These are phyloP conservation scores for Aspergillus intermedius DNA, from an alignment of 2,329 filamentous ascomycete genomes.

Conservation along the genomic window DNA sequence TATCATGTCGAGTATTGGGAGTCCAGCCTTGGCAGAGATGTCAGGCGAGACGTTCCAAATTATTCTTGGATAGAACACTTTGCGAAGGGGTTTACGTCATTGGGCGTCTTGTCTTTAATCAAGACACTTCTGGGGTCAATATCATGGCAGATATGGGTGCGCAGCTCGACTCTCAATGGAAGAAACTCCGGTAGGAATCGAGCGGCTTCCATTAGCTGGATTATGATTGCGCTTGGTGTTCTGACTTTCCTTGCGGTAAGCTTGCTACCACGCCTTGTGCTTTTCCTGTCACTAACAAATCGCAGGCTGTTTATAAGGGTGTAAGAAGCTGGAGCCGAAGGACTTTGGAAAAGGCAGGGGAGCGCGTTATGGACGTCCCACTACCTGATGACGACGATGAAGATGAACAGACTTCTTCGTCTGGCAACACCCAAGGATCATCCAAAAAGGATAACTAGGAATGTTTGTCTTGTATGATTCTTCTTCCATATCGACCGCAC, in stretches of 20 bases:
- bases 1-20: slow-evolving; percentile 42
- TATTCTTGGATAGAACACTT: slow-evolving; percentile 76
- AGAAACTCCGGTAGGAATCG: slow-evolving; percentile 65
- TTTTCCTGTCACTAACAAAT: slow-evolving; percentile 14
- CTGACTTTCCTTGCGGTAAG: slow-evolving; percentile 70
- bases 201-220: slow-evolving; percentile 70
- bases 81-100: slow-evolving; percentile 78
- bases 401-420: slow-evolving; percentile 33
- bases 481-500: slow-evolving; percentile 51
- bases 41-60: slow-evolving; percentile 40
- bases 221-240: slow-evolving; percentile 72
- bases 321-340: slow-evolving; percentile 67
- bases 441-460: slow-evolving; percentile 23
- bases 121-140: slow-evolving; percentile 71
- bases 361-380: slow-evolving; percentile 70
- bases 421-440: slow-evolving; percentile 8
- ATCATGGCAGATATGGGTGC: slow-evolving; percentile 69
- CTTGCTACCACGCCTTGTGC: slow-evolving; percentile 13
- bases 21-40: slow-evolving; percentile 28
- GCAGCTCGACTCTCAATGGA: slow-evolving; percentile 52
- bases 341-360: slow-evolving; percentile 69
- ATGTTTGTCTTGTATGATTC: neutral
- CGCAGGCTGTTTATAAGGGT: slow-evolving; percentile 72
- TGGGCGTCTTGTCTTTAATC: slow-evolving; percentile 77
- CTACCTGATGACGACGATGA: slow-evolving; percentile 51